phyloP scores from a whole-genome alignment of 225 moss, liverwort and hornwort genomes.

The Lunularia cruciata region DNA sequence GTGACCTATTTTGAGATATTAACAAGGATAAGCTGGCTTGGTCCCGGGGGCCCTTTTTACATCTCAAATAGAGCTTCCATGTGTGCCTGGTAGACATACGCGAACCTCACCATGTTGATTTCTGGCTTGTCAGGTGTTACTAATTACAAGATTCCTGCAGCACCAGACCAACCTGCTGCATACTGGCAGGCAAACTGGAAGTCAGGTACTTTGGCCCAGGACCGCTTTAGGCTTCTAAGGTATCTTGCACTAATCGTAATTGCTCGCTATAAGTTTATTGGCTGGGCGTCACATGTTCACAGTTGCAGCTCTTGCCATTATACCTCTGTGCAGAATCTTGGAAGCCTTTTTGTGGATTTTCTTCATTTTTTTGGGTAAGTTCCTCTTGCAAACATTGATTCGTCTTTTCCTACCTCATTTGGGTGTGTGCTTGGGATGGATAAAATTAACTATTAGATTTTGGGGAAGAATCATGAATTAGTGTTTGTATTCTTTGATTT shows the following conservation, averaged over 20 bases:
- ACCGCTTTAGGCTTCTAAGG: neutral
- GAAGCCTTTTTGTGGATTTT: slow-evolving; percentile 83
- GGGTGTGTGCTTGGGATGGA: too few relatives aligned
- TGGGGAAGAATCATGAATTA: too few relatives aligned
- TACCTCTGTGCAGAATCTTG: slow-evolving; percentile 60
- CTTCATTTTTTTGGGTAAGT: slow-evolving; percentile 85
- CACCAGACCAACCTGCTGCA: slow-evolving; percentile 45
- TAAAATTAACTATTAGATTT: too few relatives aligned
- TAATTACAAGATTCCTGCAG: slow-evolving; percentile 83
- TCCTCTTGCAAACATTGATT: neutral
- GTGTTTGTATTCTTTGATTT: too few relatives aligned
- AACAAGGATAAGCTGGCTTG: neutral
- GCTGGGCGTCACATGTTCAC: neutral
- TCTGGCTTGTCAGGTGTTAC: slow-evolving; percentile 50
- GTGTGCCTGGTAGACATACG: neutral
- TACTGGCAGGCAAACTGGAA: slow-evolving; percentile 60
- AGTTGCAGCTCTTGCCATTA: neutral
- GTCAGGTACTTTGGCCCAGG: slow-evolving; percentile 45
- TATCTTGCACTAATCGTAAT: neutral
- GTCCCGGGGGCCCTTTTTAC: neutral
- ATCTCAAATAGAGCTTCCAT: neutral
- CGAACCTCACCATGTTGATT: neutral
- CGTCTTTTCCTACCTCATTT: too few relatives aligned
- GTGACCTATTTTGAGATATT: neutral
- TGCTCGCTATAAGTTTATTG: neutral